These are phyloP conservation scores for Penicillium sp. DNA, from an alignment of 2,329 filamentous ascomycete species.

Conservation along the genomic window DNA sequence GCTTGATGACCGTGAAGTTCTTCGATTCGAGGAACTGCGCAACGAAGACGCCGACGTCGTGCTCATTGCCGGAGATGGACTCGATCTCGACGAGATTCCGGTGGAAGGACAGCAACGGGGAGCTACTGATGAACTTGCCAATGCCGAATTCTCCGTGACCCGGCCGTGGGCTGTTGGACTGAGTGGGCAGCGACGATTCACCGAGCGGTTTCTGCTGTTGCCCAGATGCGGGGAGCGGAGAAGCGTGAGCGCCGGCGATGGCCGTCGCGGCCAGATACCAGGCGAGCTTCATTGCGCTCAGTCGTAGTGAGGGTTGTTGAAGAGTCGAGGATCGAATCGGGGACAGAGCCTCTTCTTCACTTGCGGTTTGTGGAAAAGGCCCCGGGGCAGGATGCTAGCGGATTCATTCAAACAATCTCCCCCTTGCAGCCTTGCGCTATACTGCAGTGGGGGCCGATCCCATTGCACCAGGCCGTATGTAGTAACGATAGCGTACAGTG, in stretches of 20 bases:
- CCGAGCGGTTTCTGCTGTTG: slow-evolving; percentile 22
- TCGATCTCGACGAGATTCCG: slow-evolving; percentile 69
- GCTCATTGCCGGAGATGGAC: slow-evolving; percentile 69
- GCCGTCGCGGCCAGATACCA: slow-evolving; percentile 20
- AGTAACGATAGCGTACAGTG: too few species aligned
- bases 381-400: too few species aligned
- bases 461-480: too few species aligned
- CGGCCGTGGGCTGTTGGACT: not conserved
- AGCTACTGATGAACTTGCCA: slow-evolving; percentile 40
- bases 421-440: too few species aligned
- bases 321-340: not conserved
- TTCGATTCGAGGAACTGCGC: slow-evolving; percentile 60
- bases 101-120: slow-evolving; percentile 67
- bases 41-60: slow-evolving; percentile 66
- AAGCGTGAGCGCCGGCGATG: slow-evolving; percentile 21
- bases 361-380: too few species aligned
- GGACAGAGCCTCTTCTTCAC: too few species aligned
- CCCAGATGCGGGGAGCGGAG: slow-evolving; percentile 30
- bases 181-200: slow-evolving; percentile 2
- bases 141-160: slow-evolving; percentile 17
- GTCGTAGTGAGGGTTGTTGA: not conserved
- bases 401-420: too few species aligned
- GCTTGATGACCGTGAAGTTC: slow-evolving; percentile 62
- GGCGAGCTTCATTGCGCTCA: slow-evolving; percentile 32
- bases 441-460: too few species aligned